A percentile compares a stretch with the other conserved stretches of the same genome.
Evolutionary conservation across 352 stramenopile genomes (phyloP).

Genomic region (Elongisporangium anandrum): DNA sequence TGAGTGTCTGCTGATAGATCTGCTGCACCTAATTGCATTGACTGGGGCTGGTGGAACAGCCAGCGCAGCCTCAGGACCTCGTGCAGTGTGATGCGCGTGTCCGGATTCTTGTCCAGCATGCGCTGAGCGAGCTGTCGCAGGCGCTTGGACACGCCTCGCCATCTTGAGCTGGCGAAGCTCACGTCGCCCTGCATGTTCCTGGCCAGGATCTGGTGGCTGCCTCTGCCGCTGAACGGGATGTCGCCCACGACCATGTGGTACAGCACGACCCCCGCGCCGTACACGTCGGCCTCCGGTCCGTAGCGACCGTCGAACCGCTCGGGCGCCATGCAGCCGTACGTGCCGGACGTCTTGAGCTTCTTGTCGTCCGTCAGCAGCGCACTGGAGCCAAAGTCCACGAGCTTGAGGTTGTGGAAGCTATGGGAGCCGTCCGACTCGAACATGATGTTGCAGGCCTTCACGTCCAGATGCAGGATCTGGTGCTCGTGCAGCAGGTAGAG

Average conservation of each 20-base stretch:
- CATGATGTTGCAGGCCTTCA: slow-evolving; percentile 63
- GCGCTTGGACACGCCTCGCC: slow-evolving; percentile 25
- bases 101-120: slow-evolving; percentile 52
- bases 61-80: slow-evolving; percentile 55
- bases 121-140: slow-evolving; percentile 29
- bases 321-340: slow-evolving; percentile 63
- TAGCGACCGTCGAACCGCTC: slow-evolving; percentile 50
- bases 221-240: slow-evolving; percentile 35
- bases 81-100: slow-evolving; percentile 35
- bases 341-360: slow-evolving; percentile 22
- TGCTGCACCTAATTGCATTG: too few species aligned
- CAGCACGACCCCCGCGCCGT: slow-evolving; percentile 52
- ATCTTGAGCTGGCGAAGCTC: slow-evolving; percentile 31
- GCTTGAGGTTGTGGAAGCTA: slow-evolving; percentile 53
- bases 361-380: slow-evolving; percentile 15
- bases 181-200: slow-evolving; percentile 63
- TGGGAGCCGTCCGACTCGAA: slow-evolving; percentile 43
- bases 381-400: slow-evolving; percentile 60
- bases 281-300: slow-evolving; percentile 52
- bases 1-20: too few species aligned
- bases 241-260: slow-evolving; percentile 57
- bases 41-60: slow-evolving; percentile 32
- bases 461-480: slow-evolving; percentile 51
- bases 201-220: slow-evolving; percentile 49
- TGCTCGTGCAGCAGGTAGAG: slow-evolving; percentile 48